These are phyloP conservation scores for Leccinum huronense DNA, from an alignment of 1,284 basidiomycete species.

Conservation along the genomic window DNA sequence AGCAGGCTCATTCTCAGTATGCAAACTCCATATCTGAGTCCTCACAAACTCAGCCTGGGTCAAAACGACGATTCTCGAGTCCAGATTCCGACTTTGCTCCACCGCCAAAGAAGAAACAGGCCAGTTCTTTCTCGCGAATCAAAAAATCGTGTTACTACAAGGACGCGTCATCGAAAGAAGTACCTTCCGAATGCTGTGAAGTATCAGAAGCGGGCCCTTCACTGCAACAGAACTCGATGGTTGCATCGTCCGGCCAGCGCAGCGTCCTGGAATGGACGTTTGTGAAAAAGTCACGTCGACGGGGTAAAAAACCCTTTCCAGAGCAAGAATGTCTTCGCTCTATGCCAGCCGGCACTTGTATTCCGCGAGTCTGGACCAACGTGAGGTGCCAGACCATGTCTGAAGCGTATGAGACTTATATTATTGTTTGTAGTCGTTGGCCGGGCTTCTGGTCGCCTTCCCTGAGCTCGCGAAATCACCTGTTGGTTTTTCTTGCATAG, in stretches of 20 bases:
- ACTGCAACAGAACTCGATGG: not conserved
- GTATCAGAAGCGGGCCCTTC: not conserved
- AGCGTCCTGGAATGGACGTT: slow-evolving; percentile 24
- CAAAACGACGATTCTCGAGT: slow-evolving; percentile 21
- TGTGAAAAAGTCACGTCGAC: slow-evolving; percentile 6
- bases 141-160: not conserved
- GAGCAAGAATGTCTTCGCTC: not conserved
- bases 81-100: slow-evolving; percentile 6
- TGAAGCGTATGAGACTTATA: slow-evolving; percentile 13
- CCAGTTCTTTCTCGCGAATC: slow-evolving; percentile 4
- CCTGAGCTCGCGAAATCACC: slow-evolving; percentile 26
- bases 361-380: slow-evolving; percentile 31
- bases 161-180: not conserved
- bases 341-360: not conserved
- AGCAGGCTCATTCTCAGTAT: not conserved
- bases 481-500: slow-evolving; percentile 26
- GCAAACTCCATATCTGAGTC: not conserved
- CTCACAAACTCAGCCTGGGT: not conserved
- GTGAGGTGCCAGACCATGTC: slow-evolving; percentile 19
- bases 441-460: slow-evolving; percentile 22
- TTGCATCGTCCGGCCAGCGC: not conserved
- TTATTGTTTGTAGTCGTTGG: slow-evolving; percentile 21
- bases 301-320: not conserved
- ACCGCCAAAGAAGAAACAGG: slow-evolving; percentile 14
- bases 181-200: not conserved